These are phyloP conservation scores for Calonectria multiphialidica DNA, from an alignment of 2,329 filamentous ascomycete genomes.

Conservation along the genomic window DNA sequence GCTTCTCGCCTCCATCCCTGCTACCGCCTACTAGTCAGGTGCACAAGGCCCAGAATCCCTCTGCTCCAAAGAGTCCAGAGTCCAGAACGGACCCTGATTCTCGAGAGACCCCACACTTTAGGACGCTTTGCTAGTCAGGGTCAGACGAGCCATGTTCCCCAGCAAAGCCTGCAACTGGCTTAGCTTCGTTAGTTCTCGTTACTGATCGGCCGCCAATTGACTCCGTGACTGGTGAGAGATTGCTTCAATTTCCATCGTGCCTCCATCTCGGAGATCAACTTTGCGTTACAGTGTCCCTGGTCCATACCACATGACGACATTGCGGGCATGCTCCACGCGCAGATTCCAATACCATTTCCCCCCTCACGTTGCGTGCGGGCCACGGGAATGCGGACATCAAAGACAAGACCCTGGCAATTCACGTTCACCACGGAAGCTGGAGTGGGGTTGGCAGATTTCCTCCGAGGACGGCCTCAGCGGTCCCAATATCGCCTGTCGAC, in stretches of 20 bases:
- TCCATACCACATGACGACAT: constrained; percentile 11
- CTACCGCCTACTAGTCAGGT: constrained; percentile 14
- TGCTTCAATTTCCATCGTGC: constrained; percentile 23
- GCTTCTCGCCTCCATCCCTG: not conserved
- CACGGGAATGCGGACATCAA: constrained; percentile 2
- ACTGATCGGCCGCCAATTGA: constrained; percentile 6
- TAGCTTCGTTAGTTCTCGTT: not conserved
- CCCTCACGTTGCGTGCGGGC: not conserved
- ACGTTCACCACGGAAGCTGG: constrained; percentile 77
- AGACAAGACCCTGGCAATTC: constrained; percentile 24
- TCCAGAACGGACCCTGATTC: constrained; percentile 1
- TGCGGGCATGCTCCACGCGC: not conserved
- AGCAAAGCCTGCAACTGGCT: not conserved
- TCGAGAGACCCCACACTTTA: constrained; percentile 6
- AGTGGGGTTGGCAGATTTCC: constrained; percentile 72
- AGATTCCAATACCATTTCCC: constrained; percentile 1
- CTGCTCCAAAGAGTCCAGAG: not conserved
- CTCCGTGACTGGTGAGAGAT: constrained; percentile 18
- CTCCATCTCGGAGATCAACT: constrained; percentile 8
- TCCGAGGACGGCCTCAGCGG: constrained; percentile 73
- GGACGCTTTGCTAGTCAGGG: not conserved
- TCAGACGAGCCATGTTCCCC: not conserved
- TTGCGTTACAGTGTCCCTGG: not conserved
- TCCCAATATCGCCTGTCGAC: constrained; percentile 73
- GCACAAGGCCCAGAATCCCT: constrained; percentile 1